A percentile compares a stretch with the other conserved stretches of the same genome.
Evolutionary conservation across 2,329 filamentous ascomycete species (phyloP).

Genomic region (Fusarium compactum): DNA sequence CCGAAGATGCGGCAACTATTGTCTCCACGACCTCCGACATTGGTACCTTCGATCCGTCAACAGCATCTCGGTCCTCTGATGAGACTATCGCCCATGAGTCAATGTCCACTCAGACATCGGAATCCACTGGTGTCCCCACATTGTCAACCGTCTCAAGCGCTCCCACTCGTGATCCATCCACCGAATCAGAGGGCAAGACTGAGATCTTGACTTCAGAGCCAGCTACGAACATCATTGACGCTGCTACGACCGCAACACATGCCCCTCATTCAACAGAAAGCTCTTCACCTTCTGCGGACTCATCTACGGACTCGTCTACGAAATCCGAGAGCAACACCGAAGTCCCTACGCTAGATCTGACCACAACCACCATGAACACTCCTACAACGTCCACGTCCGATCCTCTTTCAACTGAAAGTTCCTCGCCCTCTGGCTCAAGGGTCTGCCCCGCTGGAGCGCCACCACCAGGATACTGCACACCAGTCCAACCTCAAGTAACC

Average conservation of each 20-base stretch:
- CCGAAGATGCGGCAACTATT: not conserved
- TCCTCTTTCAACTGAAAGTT: not conserved
- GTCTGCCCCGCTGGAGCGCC: constrained; percentile 8
- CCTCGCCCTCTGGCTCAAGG: not conserved
- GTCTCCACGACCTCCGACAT: not conserved
- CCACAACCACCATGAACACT: accelerated
- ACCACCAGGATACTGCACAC: constrained; percentile 12
- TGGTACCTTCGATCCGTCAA: not conserved
- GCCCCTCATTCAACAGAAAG: not conserved
- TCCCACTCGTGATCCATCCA: not conserved
- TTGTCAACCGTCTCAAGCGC: not conserved
- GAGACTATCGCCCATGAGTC: not conserved
- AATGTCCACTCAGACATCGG: not conserved
- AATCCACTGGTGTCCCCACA: not conserved
- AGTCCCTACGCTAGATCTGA: accelerated
- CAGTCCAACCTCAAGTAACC: not conserved
- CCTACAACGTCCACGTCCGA: not conserved
- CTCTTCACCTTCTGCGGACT: not conserved
- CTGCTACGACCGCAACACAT: not conserved
- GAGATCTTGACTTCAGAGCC: not conserved
- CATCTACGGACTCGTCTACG: not conserved
- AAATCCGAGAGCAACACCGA: not conserved
- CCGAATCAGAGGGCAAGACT: not conserved
- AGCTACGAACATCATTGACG: not conserved
- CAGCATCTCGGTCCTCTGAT: not conserved